Evolutionary conservation across 2,329 filamentous ascomycete species (phyloP), one percentile per base, ranked within the genome.

Genomic region (Penicillium sclerotigenum): DNA sequence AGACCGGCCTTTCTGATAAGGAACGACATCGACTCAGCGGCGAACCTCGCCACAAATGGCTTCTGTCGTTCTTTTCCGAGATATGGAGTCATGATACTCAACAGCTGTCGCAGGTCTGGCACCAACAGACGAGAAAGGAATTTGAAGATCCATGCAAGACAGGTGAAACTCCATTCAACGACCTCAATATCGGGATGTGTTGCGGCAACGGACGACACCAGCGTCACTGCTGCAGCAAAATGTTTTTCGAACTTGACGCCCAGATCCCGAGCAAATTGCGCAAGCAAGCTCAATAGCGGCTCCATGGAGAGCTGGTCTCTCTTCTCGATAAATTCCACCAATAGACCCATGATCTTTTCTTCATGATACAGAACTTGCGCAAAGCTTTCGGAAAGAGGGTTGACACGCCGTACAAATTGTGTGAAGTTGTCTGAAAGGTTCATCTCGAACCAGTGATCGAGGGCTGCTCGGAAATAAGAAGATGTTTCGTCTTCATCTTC

Each of bases 111-210:
- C 60, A 99, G 76, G 69, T 99, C 90, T 4, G 91, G 88, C 0
- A 94, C 89, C 22, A 99, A 76, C 0, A 97, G 82, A 61, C 90
- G 87, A 2, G 91, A 95, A 5, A 99, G 83, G 69, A 97, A 97
- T 71, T 99, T 99, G 83, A 99, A 97, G 38, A 97, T 80, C 80
- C 95, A 99, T 43, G 94, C 91, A 54, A 99, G 80, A 65, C 90
- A 92, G 13, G 88, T 91, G 75, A 99, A 99, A 48, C 90, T 93
- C 92, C 93, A 97, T 76, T 99, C 94, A 48, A 97, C 90, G n/a
- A 95, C 91, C 60, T 92, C 90, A 26, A 90, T 87, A 68, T 90
- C 88, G 54, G 89, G 82, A 51, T 90, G 85, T 65, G 85, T 88
- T 52, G 87, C 87, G 11, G 91, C 92, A 61, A 97, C 83, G 16